Percentiles rank a stretch among this genome's conserved stretches.
Conservation (phyloP, 768 basidiomycete species). For the Amylocystis lapponica region DNA sequence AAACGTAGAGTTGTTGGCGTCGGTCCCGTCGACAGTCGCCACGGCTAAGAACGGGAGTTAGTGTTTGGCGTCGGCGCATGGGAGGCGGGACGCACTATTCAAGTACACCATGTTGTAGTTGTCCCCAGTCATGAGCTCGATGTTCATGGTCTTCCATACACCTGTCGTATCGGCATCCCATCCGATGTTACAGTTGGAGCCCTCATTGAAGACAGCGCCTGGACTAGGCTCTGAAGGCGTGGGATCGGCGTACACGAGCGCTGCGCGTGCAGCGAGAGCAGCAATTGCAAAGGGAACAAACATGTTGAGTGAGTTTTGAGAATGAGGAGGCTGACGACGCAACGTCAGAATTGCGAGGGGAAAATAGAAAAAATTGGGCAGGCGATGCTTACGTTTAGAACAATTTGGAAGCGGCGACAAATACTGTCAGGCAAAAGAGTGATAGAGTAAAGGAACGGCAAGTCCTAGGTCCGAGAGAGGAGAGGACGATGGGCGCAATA, state of each 20-base stretch:
- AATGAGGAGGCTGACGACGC: neutral
- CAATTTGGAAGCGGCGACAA: too few species aligned
- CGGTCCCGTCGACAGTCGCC: conserved; percentile 59
- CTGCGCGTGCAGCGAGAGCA: conserved; percentile 23
- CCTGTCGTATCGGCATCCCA: conserved; percentile 60
- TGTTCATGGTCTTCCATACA: conserved; percentile 64
- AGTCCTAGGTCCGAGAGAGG: neutral
- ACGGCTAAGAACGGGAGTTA: conserved; percentile 45
- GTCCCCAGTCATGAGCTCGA: conserved; percentile 76
- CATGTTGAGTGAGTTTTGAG: too few species aligned
- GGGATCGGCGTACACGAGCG: conserved; percentile 49
- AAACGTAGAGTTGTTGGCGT: conserved; percentile 37
- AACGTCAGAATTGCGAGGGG: neutral
- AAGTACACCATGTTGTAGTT: conserved; percentile 66
- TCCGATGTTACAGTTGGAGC: conserved; percentile 44
- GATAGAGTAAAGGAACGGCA: conserved; percentile 7
- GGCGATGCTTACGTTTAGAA: too few species aligned
- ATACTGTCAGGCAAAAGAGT: conserved; percentile 11
- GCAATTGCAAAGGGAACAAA: conserved; percentile 17
- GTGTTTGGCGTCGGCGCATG: neutral
- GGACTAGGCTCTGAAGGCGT: conserved; percentile 56
- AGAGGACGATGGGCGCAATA: neutral
- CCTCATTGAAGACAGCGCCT: conserved; percentile 50
- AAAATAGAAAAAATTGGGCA: neutral
- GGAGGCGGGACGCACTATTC: neutral